A percentile compares a stretch with the other conserved stretches of the same genome.
Evolutionary conservation across 805 yeast species (phyloP).

Genomic region (Wickerhamomyces bovis): DNA sequence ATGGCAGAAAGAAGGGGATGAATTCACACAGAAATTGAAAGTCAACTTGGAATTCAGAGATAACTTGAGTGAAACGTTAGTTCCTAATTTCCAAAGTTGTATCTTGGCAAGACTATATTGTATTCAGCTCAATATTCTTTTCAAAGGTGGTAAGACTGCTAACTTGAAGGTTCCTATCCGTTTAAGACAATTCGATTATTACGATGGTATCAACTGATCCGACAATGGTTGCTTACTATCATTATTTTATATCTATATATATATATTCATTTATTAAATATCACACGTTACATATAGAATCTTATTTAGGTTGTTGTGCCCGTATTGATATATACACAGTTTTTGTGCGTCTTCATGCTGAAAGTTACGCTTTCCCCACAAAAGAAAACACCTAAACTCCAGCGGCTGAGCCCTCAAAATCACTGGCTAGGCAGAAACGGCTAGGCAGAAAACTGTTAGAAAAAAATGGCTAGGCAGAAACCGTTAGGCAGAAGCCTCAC

Average conservation of each 20-base stretch:
- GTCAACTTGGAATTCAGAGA: slow-evolving; percentile 38
- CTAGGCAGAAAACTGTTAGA: too few species aligned
- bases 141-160: slow-evolving; percentile 25
- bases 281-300: too few species aligned
- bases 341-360: too few species aligned
- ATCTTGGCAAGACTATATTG: slow-evolving; percentile 53
- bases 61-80: slow-evolving; percentile 41
- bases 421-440: too few species aligned
- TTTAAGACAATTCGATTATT: slow-evolving; percentile 25
- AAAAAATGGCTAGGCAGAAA: too few species aligned
- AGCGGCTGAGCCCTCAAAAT: too few species aligned
- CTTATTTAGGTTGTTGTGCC: too few species aligned
- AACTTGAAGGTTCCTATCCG: slow-evolving; percentile 32
- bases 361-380: neutral
- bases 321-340: too few species aligned
- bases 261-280: too few species aligned
- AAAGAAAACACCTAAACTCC: neutral
- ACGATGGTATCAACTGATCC: neutral
- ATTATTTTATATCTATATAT: too few species aligned
- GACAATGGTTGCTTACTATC: too few species aligned
- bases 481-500: too few species aligned
- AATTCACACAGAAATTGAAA: slow-evolving; percentile 23
- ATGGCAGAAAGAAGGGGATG: slow-evolving; percentile 20
- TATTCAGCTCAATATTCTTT: slow-evolving; percentile 41
- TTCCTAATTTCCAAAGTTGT: slow-evolving; percentile 62